A percentile compares a stretch with the other conserved stretches of the same genome.
phyloP scores from a whole-genome alignment of 2,329 filamentous ascomycete species.

The Alternaria arbusti region DNA sequence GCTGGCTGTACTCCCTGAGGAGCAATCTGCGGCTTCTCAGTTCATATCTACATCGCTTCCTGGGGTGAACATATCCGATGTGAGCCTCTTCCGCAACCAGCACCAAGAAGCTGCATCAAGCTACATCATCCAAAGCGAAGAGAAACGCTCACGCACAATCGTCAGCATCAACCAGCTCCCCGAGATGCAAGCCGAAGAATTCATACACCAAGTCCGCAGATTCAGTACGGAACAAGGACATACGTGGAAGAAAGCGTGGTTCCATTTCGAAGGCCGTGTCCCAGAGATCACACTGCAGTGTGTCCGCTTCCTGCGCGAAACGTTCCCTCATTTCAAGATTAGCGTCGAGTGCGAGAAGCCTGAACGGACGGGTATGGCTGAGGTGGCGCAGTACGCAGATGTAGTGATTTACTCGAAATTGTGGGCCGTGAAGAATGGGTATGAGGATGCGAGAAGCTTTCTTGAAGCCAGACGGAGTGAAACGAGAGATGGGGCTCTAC shows the following conservation, averaged over 20 bases:
- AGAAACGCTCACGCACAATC: slow-evolving; percentile 69
- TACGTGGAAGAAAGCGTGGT: slow-evolving; percentile 56
- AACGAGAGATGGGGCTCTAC: slow-evolving; percentile 51
- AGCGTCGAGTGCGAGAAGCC: slow-evolving; percentile 79
- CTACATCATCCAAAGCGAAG: slow-evolving; percentile 70
- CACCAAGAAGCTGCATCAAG: slow-evolving; percentile 67
- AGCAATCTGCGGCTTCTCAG: slow-evolving; percentile 57
- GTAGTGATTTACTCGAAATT: slow-evolving; percentile 75
- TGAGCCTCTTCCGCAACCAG: slow-evolving; percentile 65
- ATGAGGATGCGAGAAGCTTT: slow-evolving; percentile 13
- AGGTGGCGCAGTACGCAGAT: slow-evolving; percentile 68
- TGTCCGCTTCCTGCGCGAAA: slow-evolving; percentile 60
- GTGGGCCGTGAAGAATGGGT: slow-evolving; percentile 64
- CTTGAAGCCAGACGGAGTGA: slow-evolving; percentile 41
- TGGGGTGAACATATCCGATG: slow-evolving; percentile 56
- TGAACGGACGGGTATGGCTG: slow-evolving; percentile 63
- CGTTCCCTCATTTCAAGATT: slow-evolving; percentile 54
- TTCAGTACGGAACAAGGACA: not conserved
- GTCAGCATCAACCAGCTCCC: slow-evolving; percentile 72
- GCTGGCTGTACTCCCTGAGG: slow-evolving; percentile 60
- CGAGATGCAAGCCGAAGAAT: slow-evolving; percentile 71
- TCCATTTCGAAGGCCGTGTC: slow-evolving; percentile 77
- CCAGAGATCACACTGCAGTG: slow-evolving; percentile 66
- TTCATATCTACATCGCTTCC: slow-evolving; percentile 63
- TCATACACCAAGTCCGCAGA: slow-evolving; percentile 41